These are phyloP conservation scores for Sophora flavescens DNA, from an alignment of 306 rosid genomes.

Conservation along the genomic window DNA sequence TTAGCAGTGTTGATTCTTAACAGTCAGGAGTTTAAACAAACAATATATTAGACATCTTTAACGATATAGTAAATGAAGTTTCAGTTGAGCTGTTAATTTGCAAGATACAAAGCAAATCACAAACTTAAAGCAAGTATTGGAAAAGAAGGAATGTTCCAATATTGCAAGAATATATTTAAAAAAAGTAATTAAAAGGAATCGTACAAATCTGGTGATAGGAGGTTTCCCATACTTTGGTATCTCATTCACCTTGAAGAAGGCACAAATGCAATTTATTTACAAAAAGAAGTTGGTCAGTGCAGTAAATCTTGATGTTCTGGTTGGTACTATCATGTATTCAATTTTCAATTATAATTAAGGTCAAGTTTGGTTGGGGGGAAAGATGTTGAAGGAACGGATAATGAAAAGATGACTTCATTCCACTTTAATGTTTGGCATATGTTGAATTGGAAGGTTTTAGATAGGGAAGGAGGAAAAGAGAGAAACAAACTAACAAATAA, in stretches of 20 bases:
- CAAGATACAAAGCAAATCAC: slow-evolving; percentile 11
- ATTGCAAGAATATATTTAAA: slow-evolving; percentile 24
- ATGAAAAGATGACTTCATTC: background rate
- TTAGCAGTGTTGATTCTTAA: background rate
- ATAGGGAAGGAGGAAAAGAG: too few relatives aligned
- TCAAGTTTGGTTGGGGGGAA: background rate
- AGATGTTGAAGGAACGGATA: slow-evolving; percentile 6
- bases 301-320: slow-evolving; percentile 11
- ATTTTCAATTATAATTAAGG: background rate
- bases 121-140: slow-evolving; percentile 3
- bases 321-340: background rate
- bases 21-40: slow-evolving; percentile 5
- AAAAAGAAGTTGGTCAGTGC: slow-evolving; percentile 11
- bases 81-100: slow-evolving; percentile 24
- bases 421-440: background rate
- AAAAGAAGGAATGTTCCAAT: slow-evolving; percentile 1
- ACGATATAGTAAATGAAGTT: slow-evolving; percentile 1
- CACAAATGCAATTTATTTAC: background rate
- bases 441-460: too few relatives aligned
- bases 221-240: slow-evolving; percentile 22
- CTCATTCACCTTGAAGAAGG: slow-evolving; percentile 9
- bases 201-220: slow-evolving; percentile 7
- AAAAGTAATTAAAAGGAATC: slow-evolving; percentile 13
- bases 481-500: too few relatives aligned
- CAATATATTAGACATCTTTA: slow-evolving; percentile 20